Base-by-base conservation (phyloP, 148 eudicot genomes). In the Amaranthus cruentus region DNA sequence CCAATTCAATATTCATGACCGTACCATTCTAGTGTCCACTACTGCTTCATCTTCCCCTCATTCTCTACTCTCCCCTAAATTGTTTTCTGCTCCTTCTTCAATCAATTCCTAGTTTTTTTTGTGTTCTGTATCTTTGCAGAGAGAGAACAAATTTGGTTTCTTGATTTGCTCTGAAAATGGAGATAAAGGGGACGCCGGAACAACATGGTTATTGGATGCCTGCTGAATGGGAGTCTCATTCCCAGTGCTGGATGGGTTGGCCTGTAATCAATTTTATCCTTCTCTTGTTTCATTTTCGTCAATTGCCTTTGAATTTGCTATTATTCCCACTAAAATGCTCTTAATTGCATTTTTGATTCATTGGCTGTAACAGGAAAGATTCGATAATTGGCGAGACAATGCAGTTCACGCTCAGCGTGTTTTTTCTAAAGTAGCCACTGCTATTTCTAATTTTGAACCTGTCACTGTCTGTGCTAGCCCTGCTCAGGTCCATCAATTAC, bases 171-270 rank as follows among this genome's bases (percentile, higher is more conserved):
- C 7, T 13, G 15, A 55, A 66, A 56, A 94, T 94, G 98, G 90
- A 91, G 50, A 51, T 83, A 6, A 81, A 81, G 60, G 93, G 90
- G 69, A 84, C 70, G 47, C 96, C 96, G 11, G 78, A 69, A 18
- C 55, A 76, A 50, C 70, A 85, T 47, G 96, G 98, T 0, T 91
- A 76, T 70, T 77, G 77, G 51, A 89, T 91, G 97, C 98, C 97
- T 8, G 96, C 98, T 1, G 97, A 94, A 80, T 94, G 90, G 91
- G 93, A 82, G 65, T 81, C 89, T 12, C 97, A 94, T 79, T 85
- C 96, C n/a, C 88, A 84, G 9, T 76, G 83, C 75, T 94, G 97
- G 97, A 81, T 91, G 66, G 98, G 96, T 59, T 94, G 98, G 98
- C 98, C 97, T 46, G 98, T 91, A 28, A 28, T 28, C 38, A 28